phyloP scores from a whole-genome alignment of 306 rosid genomes.

The Trifolium dubium region DNA sequence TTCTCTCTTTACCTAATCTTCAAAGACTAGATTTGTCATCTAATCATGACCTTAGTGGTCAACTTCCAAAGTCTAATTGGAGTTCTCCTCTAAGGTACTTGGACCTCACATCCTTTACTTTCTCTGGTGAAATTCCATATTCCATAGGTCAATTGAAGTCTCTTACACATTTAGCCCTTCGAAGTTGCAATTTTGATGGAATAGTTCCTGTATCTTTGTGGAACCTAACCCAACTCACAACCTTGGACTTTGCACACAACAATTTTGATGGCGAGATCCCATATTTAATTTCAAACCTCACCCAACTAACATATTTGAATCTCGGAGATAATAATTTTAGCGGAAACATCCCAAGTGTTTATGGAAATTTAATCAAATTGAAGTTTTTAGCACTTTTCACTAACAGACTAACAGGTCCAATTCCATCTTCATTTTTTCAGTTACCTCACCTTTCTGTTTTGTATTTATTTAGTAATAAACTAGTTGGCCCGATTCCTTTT shows the following conservation, averaged over 20 bases:
- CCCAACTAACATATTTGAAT: background rate
- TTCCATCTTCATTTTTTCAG: constrained; percentile 22
- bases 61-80: constrained; percentile 43
- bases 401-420: background rate
- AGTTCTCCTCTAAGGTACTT: background rate
- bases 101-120: too few relatives aligned
- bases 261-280: constrained; percentile 29
- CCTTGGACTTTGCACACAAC: rapidly evolving
- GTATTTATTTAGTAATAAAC: background rate
- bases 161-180: background rate
- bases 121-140: constrained; percentile 5
- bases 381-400: rapidly evolving
- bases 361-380: background rate
- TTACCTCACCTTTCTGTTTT: background rate
- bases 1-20: constrained; percentile 28
- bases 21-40: background rate
- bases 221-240: constrained; percentile 32
- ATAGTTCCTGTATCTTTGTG: constrained; percentile 5
- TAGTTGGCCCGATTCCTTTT: background rate
- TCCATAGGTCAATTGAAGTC: background rate
- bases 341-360: constrained; percentile 24
- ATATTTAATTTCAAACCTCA: constrained; percentile 5
- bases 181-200: background rate
- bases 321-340: background rate
- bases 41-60: background rate